Evolutionary conservation across 169 alveolate genomes (phyloP).

Genomic region (Plasmodium reichenowi): DNA sequence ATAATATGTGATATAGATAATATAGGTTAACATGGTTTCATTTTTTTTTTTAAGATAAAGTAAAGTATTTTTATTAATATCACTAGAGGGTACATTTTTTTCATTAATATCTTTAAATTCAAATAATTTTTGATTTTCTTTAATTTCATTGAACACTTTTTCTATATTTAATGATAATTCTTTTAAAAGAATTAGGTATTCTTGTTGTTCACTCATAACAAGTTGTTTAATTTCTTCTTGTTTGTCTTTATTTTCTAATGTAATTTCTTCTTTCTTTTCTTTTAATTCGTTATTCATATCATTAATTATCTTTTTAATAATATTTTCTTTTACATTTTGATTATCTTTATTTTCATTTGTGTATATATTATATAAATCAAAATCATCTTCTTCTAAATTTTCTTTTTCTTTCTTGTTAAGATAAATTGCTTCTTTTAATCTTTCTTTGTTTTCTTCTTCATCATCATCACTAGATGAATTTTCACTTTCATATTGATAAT

Average conservation of each 20-base stretch:
- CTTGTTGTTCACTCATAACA: constrained; percentile 75
- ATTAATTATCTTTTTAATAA: constrained; percentile 68
- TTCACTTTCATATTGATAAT: constrained; percentile 72
- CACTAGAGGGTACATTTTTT: constrained; percentile 66
- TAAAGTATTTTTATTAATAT: constrained; percentile 75
- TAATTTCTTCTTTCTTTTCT: constrained; percentile 72
- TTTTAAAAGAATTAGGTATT: constrained; percentile 67
- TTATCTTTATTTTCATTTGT: constrained; percentile 59
- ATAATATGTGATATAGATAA: constrained; percentile 80
- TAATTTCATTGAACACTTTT: constrained; percentile 76
- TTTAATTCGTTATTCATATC: constrained; percentile 77
- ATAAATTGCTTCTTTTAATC: constrained; percentile 77
- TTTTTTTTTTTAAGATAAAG: constrained; percentile 80
- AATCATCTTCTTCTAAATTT: constrained; percentile 69
- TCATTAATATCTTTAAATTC: constrained; percentile 69
- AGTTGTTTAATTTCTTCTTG: constrained; percentile 62
- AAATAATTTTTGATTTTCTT: constrained; percentile 67
- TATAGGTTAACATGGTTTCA: constrained; percentile 80
- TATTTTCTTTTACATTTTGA: constrained; percentile 49
- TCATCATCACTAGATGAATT: constrained; percentile 68
- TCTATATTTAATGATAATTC: constrained; percentile 65
- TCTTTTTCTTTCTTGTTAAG: constrained; percentile 73
- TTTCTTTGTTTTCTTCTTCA: constrained; percentile 62
- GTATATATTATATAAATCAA: constrained; percentile 63
- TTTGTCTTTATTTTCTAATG: constrained; percentile 44